A percentile compares a stretch with the other conserved stretches of the same genome.
These are phyloP conservation scores for Volvox reticuliferus DNA, from an alignment of 139 green algal species.

Conservation along the genomic window DNA sequence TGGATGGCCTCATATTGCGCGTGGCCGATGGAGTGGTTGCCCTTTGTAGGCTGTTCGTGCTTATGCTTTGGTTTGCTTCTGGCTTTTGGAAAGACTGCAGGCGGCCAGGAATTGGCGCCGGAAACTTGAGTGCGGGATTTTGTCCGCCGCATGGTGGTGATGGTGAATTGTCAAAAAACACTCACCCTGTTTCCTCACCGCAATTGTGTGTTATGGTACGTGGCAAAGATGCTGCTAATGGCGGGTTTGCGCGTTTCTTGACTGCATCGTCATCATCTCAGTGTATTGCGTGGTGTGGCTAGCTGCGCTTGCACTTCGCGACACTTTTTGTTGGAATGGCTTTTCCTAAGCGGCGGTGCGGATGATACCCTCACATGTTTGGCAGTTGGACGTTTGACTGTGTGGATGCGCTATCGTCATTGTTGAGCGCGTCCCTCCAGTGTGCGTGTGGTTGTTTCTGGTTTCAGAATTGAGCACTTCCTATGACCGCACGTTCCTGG, in stretches of 20 bases:
- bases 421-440: too few relatives aligned
- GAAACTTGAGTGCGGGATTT: slow-evolving; percentile 20
- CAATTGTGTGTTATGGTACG: neutral
- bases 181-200: slow-evolving; percentile 8
- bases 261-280: neutral
- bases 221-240: neutral
- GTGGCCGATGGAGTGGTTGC: neutral
- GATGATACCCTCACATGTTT: slow-evolving; percentile 28
- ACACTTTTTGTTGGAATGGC: neutral
- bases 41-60: neutral
- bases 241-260: neutral
- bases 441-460: neutral
- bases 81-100: neutral
- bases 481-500: slow-evolving; percentile 14
- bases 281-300: too few relatives aligned
- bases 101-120: neutral
- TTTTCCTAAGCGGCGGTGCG: neutral
- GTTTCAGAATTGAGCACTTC: neutral
- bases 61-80: neutral
- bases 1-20: neutral
- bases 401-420: neutral
- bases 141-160: slow-evolving; percentile 2
- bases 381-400: neutral
- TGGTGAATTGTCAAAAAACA: neutral
- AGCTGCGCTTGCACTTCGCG: neutral